These are phyloP conservation scores for Vigna mungo DNA, from an alignment of 306 rosid species.

Conservation along the genomic window DNA sequence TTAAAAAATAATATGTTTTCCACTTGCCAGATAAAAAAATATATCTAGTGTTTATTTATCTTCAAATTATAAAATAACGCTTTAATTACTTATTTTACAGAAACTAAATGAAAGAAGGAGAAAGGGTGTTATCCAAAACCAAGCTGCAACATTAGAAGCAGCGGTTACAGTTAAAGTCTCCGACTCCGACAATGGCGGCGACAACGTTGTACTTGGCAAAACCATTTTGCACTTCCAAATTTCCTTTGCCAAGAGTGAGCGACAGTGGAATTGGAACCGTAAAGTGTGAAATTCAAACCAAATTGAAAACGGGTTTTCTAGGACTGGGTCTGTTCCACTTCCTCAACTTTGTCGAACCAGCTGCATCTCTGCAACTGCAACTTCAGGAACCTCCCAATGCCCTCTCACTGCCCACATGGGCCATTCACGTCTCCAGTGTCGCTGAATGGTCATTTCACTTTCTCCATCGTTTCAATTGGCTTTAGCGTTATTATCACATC, in stretches of 20 bases:
- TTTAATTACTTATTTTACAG: not conserved
- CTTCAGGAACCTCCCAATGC: constrained; percentile 86
- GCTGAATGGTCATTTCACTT: constrained; percentile 66
- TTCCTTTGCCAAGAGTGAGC: constrained; percentile 20
- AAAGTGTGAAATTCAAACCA: constrained; percentile 30
- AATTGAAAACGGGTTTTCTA: constrained; percentile 48
- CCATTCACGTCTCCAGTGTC: constrained; percentile 91
- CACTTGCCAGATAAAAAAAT: not conserved
- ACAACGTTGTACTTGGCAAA: constrained; percentile 47
- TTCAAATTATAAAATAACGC: not conserved
- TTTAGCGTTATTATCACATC: no score
- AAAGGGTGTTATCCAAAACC: constrained; percentile 6
- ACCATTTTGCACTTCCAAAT: constrained; percentile 27
- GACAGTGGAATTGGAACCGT: not conserved
- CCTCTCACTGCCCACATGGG: constrained; percentile 96
- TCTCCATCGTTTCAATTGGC: not conserved
- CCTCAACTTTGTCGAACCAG: constrained; percentile 58
- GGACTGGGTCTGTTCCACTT: constrained; percentile 64
- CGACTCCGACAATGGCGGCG: constrained; percentile 46
- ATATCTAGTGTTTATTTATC: not conserved
- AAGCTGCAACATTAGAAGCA: not conserved
- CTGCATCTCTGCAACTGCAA: constrained; percentile 61
- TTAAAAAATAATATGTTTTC: not conserved
- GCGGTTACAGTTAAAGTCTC: not conserved
- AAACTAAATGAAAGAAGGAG: not conserved